Evolutionary conservation across 2,329 filamentous ascomycete genomes (phyloP), one percentile per base, ranked within the genome.

Genomic region (Fusarium tuaranense): DNA sequence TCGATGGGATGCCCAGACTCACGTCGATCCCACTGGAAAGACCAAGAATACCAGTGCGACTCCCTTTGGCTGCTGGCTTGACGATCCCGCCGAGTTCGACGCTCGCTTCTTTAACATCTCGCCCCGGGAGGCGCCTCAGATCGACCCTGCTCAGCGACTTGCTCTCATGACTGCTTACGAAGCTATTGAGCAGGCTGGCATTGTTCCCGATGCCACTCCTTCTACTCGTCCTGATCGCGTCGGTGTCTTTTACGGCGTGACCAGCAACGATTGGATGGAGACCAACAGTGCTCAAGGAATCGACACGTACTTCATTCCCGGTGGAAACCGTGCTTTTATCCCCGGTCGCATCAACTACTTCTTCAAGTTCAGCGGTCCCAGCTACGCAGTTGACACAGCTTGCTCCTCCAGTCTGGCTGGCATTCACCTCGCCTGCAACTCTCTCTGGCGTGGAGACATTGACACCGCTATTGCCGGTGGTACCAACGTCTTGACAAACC

Each of bases 401-500:
- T 95, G 93, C 79, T 94, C 93, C 0, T 94, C 92, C 1, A 92
- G 91, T 72, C 86, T 93, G 12, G 92, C 92, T 5, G 92, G 92
- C 1, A 91, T 95, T 57, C 91, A 94, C 75, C 84, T 94, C 2
- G 85, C 85, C 0, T 95, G 94, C 82, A 92, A 92, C 9, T 91
- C 94, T 0, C 86, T 94, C 0, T 91, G 89, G 87, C 86, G 86
- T 7, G 89, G 91, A 12, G 94, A 97, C 75, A 94, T 92, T 72
- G 94, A 97, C 79, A 95, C 93, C 12, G 94, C 94, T 1, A 90
- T 95, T 34, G 92, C 94, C 4, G 94, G 94, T 68, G 94, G 94
- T 71, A 85, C 94, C 7, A 93, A 92, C 68, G 86, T 93, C 7
- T 76, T 93, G 59, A 92, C 90, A 9, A 92, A 92, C 79, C 90